Evolutionary conservation across 1,284 basidiomycete genomes (phyloP).

Genomic region (Tremellales sp.): DNA sequence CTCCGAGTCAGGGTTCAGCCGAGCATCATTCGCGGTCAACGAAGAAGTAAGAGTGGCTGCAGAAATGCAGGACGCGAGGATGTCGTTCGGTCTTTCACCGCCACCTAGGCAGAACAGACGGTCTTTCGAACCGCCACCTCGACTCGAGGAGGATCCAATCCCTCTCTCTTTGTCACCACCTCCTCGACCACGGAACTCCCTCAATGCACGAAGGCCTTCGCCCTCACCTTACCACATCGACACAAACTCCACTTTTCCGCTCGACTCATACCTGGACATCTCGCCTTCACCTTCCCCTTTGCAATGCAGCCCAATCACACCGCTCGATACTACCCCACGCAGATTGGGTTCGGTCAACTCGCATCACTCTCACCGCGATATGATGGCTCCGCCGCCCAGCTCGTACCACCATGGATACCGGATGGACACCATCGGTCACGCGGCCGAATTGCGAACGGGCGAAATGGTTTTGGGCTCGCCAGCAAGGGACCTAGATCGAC

Average conservation of each 20-base stretch:
- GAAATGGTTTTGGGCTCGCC: not conserved
- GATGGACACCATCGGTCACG: no score
- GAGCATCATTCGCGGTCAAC: not conserved
- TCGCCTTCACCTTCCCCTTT: not conserved
- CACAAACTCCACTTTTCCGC: no score
- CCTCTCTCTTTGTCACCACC: not conserved
- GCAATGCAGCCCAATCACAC: not conserved
- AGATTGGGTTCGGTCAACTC: no score
- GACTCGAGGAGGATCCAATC: not conserved
- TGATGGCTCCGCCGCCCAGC: no score
- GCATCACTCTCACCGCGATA: no score
- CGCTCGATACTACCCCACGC: not conserved
- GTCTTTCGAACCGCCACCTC: not conserved
- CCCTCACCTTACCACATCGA: not conserved
- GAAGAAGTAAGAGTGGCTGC: no score
- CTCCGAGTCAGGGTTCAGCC: not conserved
- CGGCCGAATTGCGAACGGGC: no score
- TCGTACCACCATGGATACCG: no score
- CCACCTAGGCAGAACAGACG: not conserved
- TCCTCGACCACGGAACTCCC: not conserved
- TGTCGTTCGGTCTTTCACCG: not conserved
- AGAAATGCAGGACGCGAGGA: not conserved
- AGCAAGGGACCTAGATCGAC: not conserved
- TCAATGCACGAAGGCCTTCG: not conserved
- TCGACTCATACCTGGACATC: no score